Evolutionary conservation across 768 basidiomycete genomes (phyloP), one percentile per base, ranked within the genome.

Genomic region (Kwoniella europaea): DNA sequence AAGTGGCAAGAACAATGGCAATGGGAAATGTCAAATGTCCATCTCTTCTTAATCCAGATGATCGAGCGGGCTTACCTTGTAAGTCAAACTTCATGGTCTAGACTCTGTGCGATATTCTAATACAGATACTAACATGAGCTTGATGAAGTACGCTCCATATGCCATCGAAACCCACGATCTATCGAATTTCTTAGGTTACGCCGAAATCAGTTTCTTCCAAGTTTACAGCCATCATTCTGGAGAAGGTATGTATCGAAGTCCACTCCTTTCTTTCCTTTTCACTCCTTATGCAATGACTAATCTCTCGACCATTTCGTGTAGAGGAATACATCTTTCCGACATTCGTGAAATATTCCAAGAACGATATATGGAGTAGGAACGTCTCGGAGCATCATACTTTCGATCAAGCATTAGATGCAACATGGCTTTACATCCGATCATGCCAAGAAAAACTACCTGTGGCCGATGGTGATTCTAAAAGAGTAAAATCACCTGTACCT

Each of bases 21-120:
- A 29, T 70, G 69, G 65, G 65, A 72, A 15, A 72, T 72, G 71
- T n/a, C 66, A 4, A 55, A 43, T 15, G 67, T 55, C n/a, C 71
- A 72, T 68, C 20, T 56, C 3, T 62, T 65, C 55, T 29, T 72
- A 13, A 10, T 67, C 1, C 66, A 52, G 18, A 43, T 63, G 58
- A 22, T 67, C 10, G 60, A 63, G 43, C 46, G 66, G 22, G 43
- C 56, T 4, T 72, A 72, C 46, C 43, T 52, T 5, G 71, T 68
- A 29, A 41, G 71, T 27, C 27, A 27, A 3, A 27, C 27, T 27
- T 27, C 27, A 27, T 27, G 2, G 27, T 27, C 27, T 3, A 27
- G 27, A 3, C 27, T 27, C 27, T 27, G 27, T 27, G 27, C 4
- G 27, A 27, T 27, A 27, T 27, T 27, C 27, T 27, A 27, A 27